A percentile compares a stretch with the other conserved stretches of the same genome.
Conservation (phyloP, 2,329 filamentous ascomycete species). For the Dothideomycetes sp. region DNA sequence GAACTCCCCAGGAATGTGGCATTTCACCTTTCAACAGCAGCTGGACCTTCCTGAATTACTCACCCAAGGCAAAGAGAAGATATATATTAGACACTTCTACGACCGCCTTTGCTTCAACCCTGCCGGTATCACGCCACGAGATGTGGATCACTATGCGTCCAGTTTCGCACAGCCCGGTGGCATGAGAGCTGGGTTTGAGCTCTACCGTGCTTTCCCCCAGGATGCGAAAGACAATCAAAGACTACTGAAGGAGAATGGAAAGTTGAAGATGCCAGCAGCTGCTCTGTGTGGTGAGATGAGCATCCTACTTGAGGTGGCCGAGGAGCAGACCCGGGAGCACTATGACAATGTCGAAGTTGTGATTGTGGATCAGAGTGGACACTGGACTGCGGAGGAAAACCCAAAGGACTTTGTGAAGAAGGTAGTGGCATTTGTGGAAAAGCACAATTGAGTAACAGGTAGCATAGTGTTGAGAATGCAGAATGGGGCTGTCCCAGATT, state of each 20-base stretch:
- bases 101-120: slow-evolving; percentile 26
- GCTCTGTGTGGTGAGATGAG: slow-evolving; percentile 21
- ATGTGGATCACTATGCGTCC: slow-evolving; percentile 27
- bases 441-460: no score
- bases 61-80: slow-evolving; percentile 27
- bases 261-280: slow-evolving; percentile 20
- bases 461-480: no score
- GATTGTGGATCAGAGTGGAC: slow-evolving; percentile 19
- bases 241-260: slow-evolving; percentile 20
- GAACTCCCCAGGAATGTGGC: slow-evolving; percentile 21
- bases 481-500: no score
- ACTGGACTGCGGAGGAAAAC: slow-evolving; percentile 30
- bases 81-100: slow-evolving; percentile 35
- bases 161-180: slow-evolving; percentile 24
- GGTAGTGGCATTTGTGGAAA: slow-evolving; percentile 20
- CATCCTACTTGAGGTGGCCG: slow-evolving; percentile 16
- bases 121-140: slow-evolving; percentile 23
- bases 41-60: slow-evolving; percentile 29
- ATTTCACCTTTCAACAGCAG: slow-evolving; percentile 32
- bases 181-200: slow-evolving; percentile 22
- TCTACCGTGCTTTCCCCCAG: slow-evolving; percentile 23
- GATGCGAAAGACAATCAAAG: slow-evolving; percentile 21
- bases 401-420: slow-evolving; percentile 24
- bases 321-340: slow-evolving; percentile 21
- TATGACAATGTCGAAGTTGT: slow-evolving; percentile 19